Percentiles rank a stretch among this genome's conserved stretches.
phyloP scores from a whole-genome alignment of 2,329 filamentous ascomycete genomes.

The Polychaeton citri region DNA sequence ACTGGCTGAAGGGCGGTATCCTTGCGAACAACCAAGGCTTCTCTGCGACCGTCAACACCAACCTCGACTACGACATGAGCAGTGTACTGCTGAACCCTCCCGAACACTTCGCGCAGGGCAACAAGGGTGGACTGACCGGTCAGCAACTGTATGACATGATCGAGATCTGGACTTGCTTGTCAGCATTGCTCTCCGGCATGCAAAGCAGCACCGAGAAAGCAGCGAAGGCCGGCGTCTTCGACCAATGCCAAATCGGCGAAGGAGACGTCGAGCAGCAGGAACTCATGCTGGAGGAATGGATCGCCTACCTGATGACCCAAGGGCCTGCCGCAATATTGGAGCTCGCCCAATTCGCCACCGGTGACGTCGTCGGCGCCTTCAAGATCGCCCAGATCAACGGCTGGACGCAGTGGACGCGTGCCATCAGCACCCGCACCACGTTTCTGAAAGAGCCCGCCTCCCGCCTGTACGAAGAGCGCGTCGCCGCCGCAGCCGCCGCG shows the following conservation, averaged over 20 bases:
- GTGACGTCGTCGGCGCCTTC: constrained; percentile 34
- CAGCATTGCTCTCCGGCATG: constrained; percentile 42
- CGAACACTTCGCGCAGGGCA: constrained; percentile 45
- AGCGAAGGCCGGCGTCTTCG: constrained; percentile 42
- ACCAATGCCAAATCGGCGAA: constrained; percentile 30
- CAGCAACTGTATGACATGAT: constrained; percentile 50
- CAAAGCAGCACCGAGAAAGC: constrained; percentile 42
- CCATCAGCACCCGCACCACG: constrained; percentile 34
- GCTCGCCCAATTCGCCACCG: constrained; percentile 29
- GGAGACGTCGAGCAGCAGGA: constrained; percentile 41
- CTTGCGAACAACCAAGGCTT: constrained; percentile 35
- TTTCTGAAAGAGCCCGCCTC: constrained; percentile 50
- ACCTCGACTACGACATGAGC: constrained; percentile 34
- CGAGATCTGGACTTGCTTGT: constrained; percentile 50
- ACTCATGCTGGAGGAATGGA: constrained; percentile 47
- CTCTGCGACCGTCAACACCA: constrained; percentile 33
- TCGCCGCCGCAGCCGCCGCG: constrained; percentile 16
- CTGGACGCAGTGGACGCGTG: constrained; percentile 44
- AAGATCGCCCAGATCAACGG: constrained; percentile 38
- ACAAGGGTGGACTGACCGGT: constrained; percentile 39
- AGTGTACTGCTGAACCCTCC: constrained; percentile 43
- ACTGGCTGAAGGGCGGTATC: constrained; percentile 48
- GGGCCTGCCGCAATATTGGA: constrained; percentile 43
- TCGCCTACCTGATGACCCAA: constrained; percentile 44
- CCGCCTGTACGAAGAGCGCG: constrained; percentile 44